Evolutionary conservation across 2,329 filamentous ascomycete species (phyloP).

Genomic region (Beauveria medogensis): DNA sequence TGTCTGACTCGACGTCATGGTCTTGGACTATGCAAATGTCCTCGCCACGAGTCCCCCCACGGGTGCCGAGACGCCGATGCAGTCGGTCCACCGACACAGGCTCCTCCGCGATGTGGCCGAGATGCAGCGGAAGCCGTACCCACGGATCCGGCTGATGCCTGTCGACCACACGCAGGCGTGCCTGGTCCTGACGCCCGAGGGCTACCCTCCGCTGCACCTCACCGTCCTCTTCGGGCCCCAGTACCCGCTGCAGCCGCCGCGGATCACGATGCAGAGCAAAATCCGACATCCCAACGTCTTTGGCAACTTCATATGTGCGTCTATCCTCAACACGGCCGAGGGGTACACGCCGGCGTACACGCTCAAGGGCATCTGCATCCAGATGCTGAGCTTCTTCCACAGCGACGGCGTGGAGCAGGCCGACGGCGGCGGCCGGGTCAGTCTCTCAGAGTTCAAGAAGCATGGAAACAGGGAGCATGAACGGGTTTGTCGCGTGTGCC

Average conservation of each 20-base stretch:
- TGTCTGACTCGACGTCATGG: not conserved
- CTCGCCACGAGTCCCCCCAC: not conserved
- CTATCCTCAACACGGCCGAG: constrained; percentile 33
- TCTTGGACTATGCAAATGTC: not conserved
- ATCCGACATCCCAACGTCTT: constrained; percentile 40
- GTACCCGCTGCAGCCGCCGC: constrained; percentile 34
- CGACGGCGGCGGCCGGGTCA: constrained; percentile 15
- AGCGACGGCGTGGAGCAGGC: constrained; percentile 38
- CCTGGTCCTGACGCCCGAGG: constrained; percentile 33
- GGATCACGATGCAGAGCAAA: constrained; percentile 30
- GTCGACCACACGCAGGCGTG: constrained; percentile 31
- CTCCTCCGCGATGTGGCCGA: constrained; percentile 38
- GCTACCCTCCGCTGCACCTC: constrained; percentile 33
- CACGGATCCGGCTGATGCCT: constrained; percentile 34
- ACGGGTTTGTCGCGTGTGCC: not conserved
- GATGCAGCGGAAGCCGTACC: constrained; percentile 36
- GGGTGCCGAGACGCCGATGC: not conserved
- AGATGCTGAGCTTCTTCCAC: constrained; percentile 43
- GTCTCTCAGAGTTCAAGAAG: constrained; percentile 20
- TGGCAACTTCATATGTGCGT: constrained; percentile 36
- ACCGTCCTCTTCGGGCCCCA: constrained; percentile 25
- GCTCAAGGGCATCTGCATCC: constrained; percentile 40
- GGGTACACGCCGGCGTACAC: constrained; percentile 43
- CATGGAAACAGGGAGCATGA: not conserved
- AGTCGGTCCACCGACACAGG: constrained; percentile 14